These are phyloP conservation scores for Sugiyamaella xylanicola DNA, from an alignment of 1,139 yeast species.

Conservation along the genomic window DNA sequence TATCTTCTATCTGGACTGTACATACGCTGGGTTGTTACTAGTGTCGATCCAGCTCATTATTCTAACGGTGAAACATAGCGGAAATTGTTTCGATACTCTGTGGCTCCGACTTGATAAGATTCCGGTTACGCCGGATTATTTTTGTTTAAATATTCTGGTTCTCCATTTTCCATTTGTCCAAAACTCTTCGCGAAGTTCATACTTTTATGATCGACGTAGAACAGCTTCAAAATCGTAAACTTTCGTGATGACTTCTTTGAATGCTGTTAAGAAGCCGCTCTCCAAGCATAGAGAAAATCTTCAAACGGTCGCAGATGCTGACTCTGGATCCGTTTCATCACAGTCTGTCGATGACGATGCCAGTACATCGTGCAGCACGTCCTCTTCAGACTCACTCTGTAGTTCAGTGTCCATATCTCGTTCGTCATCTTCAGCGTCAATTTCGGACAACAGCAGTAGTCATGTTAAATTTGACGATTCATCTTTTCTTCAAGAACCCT, in stretches of 20 bases:
- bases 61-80: neutral
- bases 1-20: no score
- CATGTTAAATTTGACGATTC: conserved; percentile 3
- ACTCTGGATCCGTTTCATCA: conserved; percentile 15
- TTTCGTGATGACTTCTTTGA: conserved; percentile 3
- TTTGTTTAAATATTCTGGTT: no score
- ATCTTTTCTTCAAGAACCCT: neutral
- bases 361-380: conserved; percentile 6
- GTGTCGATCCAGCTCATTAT: neutral
- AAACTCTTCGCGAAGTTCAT: no score
- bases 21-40: no score
- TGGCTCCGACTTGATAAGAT: neutral
- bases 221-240: no score
- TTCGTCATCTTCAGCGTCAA: conserved; percentile 12
- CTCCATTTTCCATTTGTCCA: no score
- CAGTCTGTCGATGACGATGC: conserved; percentile 6
- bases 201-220: no score
- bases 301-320: neutral
- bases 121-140: neutral
- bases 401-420: conserved; percentile 7
- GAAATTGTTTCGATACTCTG: neutral
- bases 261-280: neutral
- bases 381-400: conserved; percentile 6
- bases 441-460: neutral
- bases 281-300: neutral